Evolutionary conservation across 257 asterid species (phyloP), one percentile per base, ranked within the genome.

Genomic region (Solanum pinnatisectum): DNA sequence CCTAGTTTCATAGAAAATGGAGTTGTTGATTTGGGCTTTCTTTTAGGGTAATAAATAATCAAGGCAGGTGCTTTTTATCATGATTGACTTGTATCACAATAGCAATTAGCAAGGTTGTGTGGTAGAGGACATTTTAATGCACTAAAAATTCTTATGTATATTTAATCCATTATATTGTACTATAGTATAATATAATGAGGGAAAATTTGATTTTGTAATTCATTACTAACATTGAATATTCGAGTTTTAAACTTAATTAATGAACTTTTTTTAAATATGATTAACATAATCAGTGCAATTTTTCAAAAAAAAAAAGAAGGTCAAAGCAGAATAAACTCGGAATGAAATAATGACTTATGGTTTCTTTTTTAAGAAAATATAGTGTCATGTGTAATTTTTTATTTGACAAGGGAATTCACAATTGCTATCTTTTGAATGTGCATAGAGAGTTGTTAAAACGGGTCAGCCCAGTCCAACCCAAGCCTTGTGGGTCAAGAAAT

Each of bases 391-490:
- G 8, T 49, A 49, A 49, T 49, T 49, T 49, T 49, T 49, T 49
- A 49, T 49, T 49, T 49, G 22, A 49, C 59, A 49, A 14, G 59
- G 1, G 1, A 46, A 1, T 46, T 46, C 56, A 46, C 0, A 46
- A 46, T 14, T 46, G 3, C 0, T 46, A 49, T 49, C 3, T 15
- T 49, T 49, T 49, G 60, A 1, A 5, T 49, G 60, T 49, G 22
- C 60, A 49, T 15, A 49, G 60, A 49, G 60, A 49, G 60, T 14
- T 49, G 1, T 49, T 0, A 49, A 49, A 49, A 49, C 23, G 23
- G 60, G 60, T 0, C 0, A 13, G 18, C 2, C 5, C 0, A 46
- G 56, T 3, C 1, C 60, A 15, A 0, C 22, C 59, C 22, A 49
- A 15, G 0, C 60, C 22, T 49, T 16, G 60, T 1, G 8, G 60